Evolutionary conservation across 352 stramenopile genomes (phyloP).

Genomic region (Phytophthora citrophthora): DNA sequence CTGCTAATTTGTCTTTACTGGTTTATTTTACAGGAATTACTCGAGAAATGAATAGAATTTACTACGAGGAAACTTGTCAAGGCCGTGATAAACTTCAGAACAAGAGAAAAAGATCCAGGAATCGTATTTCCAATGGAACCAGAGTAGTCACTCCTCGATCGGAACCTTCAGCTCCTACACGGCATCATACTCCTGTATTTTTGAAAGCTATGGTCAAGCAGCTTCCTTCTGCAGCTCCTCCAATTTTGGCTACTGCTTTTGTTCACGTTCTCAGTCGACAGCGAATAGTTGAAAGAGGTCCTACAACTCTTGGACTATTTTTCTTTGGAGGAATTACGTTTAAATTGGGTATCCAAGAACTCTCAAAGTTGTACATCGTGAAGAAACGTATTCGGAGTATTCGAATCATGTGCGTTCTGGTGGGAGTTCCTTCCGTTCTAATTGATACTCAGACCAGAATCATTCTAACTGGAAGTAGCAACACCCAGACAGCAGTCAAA

Average conservation of each 20-base stretch:
- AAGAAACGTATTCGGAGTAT: slow-evolving; percentile 17
- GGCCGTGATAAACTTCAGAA: slow-evolving; percentile 4
- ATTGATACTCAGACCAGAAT: slow-evolving; percentile 37
- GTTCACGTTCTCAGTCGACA: slow-evolving; percentile 1
- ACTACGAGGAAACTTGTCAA: slow-evolving; percentile 23
- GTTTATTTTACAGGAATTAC: slow-evolving; percentile 30
- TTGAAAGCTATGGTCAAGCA: neutral
- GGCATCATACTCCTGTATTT: neutral
- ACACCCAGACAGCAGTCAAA: neutral
- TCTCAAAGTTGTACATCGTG: slow-evolving; percentile 24
- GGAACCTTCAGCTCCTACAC: too few species aligned
- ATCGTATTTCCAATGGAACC: too few species aligned
- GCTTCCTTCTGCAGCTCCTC: neutral
- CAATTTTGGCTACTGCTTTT: neutral
- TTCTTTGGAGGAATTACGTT: neutral
- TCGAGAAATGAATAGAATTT: slow-evolving; percentile 19
- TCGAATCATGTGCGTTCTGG: slow-evolving; percentile 25
- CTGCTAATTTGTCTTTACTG: slow-evolving; percentile 5
- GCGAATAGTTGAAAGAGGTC: too few species aligned
- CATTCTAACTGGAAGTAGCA: slow-evolving; percentile 21
- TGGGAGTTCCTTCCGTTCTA: slow-evolving; percentile 32
- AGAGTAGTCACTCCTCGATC: too few species aligned
- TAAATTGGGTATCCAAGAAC: slow-evolving; percentile 32
- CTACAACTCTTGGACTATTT: too few species aligned
- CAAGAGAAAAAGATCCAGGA: neutral